phyloP scores from a whole-genome alignment of 805 yeast genomes.

The Pichia insulana region DNA sequence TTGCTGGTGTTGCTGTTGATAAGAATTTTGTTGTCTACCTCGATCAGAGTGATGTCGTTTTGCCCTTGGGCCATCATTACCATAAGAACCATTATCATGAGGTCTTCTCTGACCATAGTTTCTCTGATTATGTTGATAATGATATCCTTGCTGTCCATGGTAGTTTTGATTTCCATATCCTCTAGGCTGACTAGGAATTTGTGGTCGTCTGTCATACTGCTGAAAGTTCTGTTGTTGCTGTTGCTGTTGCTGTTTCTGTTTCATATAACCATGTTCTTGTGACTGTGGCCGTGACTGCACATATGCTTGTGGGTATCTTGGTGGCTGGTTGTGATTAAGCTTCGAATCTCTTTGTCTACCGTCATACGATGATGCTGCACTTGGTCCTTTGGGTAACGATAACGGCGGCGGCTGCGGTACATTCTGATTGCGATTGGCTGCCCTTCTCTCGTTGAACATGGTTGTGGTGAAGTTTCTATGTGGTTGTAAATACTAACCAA shows the following conservation, averaged over 20 bases:
- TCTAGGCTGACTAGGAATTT: too few relatives aligned
- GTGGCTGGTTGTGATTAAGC: neutral
- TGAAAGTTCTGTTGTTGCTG: neutral
- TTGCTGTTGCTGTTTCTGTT: conserved; percentile 1
- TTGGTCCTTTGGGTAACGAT: neutral
- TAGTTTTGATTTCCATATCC: too few relatives aligned
- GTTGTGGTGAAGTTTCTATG: neutral
- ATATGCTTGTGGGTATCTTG: too few relatives aligned
- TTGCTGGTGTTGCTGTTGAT: neutral
- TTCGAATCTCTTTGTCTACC: neutral
- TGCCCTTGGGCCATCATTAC: neutral
- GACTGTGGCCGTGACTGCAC: neutral
- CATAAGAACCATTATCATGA: neutral
- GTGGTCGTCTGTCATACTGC: neutral
- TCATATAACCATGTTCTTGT: conserved; percentile 4
- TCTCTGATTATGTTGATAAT: neutral
- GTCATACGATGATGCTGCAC: neutral
- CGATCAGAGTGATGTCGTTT: neutral
- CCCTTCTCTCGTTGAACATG: conserved; percentile 19
- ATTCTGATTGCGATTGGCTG: conserved; percentile 16
- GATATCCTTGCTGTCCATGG: neutral
- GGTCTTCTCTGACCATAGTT: neutral
- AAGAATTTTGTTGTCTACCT: neutral
- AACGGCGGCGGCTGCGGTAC: neutral
- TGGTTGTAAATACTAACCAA: too few relatives aligned